Evolutionary conservation across 805 yeast genomes (phyloP).

Genomic region (Saccharomycopsis sp.): DNA sequence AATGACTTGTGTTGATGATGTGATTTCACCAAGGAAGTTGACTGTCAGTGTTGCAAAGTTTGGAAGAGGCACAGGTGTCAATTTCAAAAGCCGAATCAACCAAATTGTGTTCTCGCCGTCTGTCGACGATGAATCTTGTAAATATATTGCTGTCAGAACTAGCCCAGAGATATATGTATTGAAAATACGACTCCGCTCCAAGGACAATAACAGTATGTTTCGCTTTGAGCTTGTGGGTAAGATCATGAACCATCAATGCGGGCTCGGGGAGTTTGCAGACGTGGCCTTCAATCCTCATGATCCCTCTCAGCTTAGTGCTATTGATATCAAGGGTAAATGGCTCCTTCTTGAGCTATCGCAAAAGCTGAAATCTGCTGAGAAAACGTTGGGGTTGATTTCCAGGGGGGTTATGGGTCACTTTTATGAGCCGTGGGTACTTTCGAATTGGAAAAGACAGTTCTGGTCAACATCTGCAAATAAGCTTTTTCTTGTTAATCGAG

Average conservation of each 20-base stretch:
- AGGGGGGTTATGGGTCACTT: too few species aligned
- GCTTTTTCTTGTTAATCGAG: slow-evolving; percentile 34
- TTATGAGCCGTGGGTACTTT: too few species aligned
- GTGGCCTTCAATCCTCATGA: slow-evolving; percentile 37
- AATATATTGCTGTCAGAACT: slow-evolving; percentile 32
- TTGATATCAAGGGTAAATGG: slow-evolving; percentile 50
- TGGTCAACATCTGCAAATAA: slow-evolving; percentile 34
- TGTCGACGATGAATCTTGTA: background rate
- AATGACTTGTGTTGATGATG: background rate
- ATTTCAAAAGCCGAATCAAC: slow-evolving; percentile 32
- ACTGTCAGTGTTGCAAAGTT: slow-evolving; percentile 14
- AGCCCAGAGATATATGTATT: slow-evolving; percentile 29
- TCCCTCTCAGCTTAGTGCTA: slow-evolving; percentile 30
- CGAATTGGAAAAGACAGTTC: slow-evolving; percentile 43
- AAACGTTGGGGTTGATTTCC: slow-evolving; percentile 34
- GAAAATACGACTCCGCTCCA: slow-evolving; percentile 23
- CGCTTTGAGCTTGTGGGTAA: slow-evolving; percentile 24
- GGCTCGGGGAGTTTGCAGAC: slow-evolving; percentile 32
- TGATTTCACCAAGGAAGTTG: background rate
- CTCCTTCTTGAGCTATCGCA: background rate
- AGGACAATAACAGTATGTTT: slow-evolving; percentile 14
- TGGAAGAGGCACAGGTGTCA: slow-evolving; percentile 20
- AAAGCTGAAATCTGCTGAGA: slow-evolving; percentile 22
- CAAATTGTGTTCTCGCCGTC: slow-evolving; percentile 28
- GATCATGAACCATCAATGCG: slow-evolving; percentile 26